Percentiles rank a stretch among this genome's conserved stretches.
Evolutionary conservation across 345 rosid genomes (phyloP).

Genomic region (Theobroma cacao): DNA sequence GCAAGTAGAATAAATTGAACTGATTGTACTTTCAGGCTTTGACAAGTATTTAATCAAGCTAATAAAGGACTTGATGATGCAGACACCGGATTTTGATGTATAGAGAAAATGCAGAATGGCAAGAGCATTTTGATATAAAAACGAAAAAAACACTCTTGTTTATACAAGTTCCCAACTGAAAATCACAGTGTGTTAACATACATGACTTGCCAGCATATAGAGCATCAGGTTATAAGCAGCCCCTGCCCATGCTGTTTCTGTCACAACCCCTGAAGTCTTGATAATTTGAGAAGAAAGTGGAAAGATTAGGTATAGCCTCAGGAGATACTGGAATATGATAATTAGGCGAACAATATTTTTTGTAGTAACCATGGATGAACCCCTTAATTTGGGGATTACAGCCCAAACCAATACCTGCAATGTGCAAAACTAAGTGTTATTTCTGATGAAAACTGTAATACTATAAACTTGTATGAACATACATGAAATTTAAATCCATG

Average conservation of each 20-base stretch:
- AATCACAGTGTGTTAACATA: conserved; percentile 29
- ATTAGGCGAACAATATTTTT: conserved; percentile 77
- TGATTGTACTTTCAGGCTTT: not conserved
- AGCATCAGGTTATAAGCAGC: conserved; percentile 93
- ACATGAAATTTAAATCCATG: too few relatives aligned
- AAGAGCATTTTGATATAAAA: not conserved
- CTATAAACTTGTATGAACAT: too few relatives aligned
- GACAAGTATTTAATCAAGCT: too few relatives aligned
- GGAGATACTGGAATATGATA: conserved; percentile 74
- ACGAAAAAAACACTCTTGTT: not conserved
- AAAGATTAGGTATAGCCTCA: conserved; percentile 60
- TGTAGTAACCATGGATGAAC: conserved; percentile 76
- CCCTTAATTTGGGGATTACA: conserved; percentile 62
- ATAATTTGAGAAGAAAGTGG: conserved; percentile 79
- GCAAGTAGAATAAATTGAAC: not conserved
- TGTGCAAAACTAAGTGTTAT: not conserved
- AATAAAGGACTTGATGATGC: too few relatives aligned
- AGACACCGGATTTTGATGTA: not conserved
- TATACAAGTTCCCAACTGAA: not conserved
- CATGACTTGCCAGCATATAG: conserved; percentile 97
- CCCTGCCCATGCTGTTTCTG: conserved; percentile 95
- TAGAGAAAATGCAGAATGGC: not conserved
- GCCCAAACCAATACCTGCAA: conserved; percentile 83
- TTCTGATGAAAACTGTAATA: not conserved
- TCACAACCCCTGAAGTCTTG: conserved; percentile 81